Conservation (phyloP, 345 rosid species). For the Firmiana major region DNA sequence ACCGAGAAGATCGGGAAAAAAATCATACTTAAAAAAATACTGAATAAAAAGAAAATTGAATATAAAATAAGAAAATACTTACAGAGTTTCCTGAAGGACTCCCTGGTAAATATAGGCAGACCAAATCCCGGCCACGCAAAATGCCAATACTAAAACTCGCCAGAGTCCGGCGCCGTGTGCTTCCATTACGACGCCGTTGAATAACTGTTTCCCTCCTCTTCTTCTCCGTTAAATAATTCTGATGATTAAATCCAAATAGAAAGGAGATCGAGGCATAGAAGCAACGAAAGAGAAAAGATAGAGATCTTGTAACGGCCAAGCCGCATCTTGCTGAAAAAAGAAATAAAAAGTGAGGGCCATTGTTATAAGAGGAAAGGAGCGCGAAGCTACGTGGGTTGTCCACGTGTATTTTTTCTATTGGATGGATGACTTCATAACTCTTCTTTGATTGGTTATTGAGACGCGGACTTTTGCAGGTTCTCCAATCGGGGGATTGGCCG, state of each 20-base stretch:
- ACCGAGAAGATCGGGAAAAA: neutral
- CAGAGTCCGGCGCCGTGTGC: conserved; percentile 67
- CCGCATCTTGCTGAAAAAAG: neutral
- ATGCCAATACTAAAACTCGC: conserved; percentile 59
- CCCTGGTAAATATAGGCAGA: conserved; percentile 96
- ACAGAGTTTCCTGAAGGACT: conserved; percentile 90
- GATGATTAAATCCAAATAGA: no score
- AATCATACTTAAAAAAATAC: neutral
- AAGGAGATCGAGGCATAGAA: no score
- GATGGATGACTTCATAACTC: conserved; percentile 15
- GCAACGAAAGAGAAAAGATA: no score
- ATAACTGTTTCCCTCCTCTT: neutral
- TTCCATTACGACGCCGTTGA: conserved; percentile 44
- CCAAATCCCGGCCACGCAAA: conserved; percentile 97
- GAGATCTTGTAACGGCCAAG: neutral
- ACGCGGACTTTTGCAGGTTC: conserved; percentile 18
- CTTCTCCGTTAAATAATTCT: no score
- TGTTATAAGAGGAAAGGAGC: conserved; percentile 21
- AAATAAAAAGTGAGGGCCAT: neutral
- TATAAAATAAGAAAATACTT: conserved; percentile 19
- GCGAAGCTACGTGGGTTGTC: conserved; percentile 45
- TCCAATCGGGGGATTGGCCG: no score
- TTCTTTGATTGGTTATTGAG: conserved; percentile 41
- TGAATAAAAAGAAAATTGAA: neutral
- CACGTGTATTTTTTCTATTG: conserved; percentile 49